These are phyloP conservation scores for Solanum pennellii DNA, from an alignment of 257 asterid species.

Conservation along the genomic window DNA sequence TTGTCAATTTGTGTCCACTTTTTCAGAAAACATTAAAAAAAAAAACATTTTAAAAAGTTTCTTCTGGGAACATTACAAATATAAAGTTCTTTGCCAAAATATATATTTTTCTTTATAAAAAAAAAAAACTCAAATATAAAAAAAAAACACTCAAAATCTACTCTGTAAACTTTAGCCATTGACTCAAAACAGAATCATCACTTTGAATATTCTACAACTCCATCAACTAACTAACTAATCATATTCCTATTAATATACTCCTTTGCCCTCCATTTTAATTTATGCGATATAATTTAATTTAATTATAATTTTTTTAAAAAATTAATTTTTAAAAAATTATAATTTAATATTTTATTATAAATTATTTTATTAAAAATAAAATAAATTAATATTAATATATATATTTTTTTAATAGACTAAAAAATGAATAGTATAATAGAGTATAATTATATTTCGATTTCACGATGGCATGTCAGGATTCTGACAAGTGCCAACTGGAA, in stretches of 20 bases:
- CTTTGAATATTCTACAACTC: background rate
- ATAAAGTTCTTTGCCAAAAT: background rate
- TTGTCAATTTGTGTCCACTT: background rate
- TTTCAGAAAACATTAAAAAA: background rate
- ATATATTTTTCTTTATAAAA: too few species aligned
- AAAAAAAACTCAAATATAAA: background rate
- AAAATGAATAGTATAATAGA: too few species aligned
- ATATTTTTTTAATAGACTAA: too few species aligned
- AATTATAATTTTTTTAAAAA: too few species aligned
- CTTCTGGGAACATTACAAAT: background rate
- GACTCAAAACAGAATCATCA: background rate
- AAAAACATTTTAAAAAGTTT: background rate
- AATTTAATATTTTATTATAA: too few species aligned
- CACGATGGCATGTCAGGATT: background rate
- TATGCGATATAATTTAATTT: too few species aligned
- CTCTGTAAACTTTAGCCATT: background rate
- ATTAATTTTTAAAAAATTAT: too few species aligned
- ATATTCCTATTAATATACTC: background rate
- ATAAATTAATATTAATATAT: too few species aligned
- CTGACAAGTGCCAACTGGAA: background rate
- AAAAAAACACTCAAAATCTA: background rate
- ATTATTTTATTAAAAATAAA: too few species aligned
- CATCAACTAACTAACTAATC: background rate
- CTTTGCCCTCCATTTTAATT: too few species aligned
- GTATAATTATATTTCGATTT: background rate